Conservation (phyloP, 2,329 filamentous ascomycete species). For the Aspergillus unguis region DNA sequence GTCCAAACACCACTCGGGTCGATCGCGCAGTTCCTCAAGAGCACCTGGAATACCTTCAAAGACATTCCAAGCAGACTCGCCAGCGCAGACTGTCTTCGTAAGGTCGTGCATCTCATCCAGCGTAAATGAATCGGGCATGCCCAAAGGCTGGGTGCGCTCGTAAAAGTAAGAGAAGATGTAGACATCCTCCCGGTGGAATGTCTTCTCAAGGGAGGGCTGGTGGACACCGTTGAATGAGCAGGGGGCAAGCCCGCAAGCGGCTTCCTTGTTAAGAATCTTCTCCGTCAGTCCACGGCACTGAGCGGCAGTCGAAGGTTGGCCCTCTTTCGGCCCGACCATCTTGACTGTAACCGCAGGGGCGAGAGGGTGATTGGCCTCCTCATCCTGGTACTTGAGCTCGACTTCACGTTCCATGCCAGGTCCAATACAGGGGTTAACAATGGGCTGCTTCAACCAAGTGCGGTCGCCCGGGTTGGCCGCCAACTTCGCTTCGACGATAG, state of each 20-base stretch:
- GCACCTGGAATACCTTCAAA: slow-evolving; percentile 76
- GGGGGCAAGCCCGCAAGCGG: slow-evolving; percentile 75
- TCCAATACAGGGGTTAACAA: slow-evolving; percentile 81
- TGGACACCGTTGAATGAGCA: slow-evolving; percentile 98
- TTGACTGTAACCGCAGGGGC: slow-evolving; percentile 67
- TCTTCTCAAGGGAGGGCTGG: slow-evolving; percentile 88
- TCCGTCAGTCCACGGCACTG: slow-evolving; percentile 90
- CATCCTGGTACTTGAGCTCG: slow-evolving; percentile 61
- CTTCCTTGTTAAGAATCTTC: slow-evolving; percentile 84
- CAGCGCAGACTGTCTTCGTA: slow-evolving; percentile 77
- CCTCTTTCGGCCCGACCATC: slow-evolving; percentile 76
- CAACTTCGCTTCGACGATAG: slow-evolving; percentile 69
- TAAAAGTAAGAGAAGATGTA: slow-evolving; percentile 99
- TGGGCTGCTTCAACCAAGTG: slow-evolving; percentile 66
- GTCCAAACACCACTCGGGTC: slow-evolving; percentile 91
- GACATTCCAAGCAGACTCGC: slow-evolving; percentile 71
- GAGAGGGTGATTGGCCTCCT: slow-evolving; percentile 60
- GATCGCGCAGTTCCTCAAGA: slow-evolving; percentile 71
- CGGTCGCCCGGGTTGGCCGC: slow-evolving; percentile 58
- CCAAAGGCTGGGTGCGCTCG: slow-evolving; percentile 87
- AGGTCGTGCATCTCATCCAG: slow-evolving; percentile 85
- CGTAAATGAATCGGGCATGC: slow-evolving; percentile 98
- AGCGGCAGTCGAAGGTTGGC: slow-evolving; percentile 64
- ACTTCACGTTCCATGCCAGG: slow-evolving; percentile 74
- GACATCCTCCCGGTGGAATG: slow-evolving; percentile 84